These are phyloP conservation scores for Hyaloscypha hepaticicola DNA, from an alignment of 495 filamentous ascomycete species.

Conservation along the genomic window DNA sequence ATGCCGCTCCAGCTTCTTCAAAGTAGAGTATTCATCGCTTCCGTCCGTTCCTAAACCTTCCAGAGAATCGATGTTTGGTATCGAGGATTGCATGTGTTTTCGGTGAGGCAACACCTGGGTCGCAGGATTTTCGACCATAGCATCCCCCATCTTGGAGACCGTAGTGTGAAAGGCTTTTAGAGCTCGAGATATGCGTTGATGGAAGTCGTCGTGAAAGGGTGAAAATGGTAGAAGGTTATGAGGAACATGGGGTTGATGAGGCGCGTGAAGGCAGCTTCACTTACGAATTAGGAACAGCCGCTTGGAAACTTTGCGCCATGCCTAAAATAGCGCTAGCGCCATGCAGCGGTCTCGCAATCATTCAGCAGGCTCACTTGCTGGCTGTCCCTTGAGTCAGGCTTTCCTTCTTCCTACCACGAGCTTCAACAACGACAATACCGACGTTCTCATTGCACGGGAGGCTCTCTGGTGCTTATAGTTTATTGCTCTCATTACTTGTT, in stretches of 20 bases:
- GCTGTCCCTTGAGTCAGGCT: neutral
- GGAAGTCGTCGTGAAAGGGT: neutral
- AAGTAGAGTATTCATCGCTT: slow-evolving; percentile 87
- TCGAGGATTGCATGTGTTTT: slow-evolving; percentile 76
- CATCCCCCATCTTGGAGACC: slow-evolving; percentile 68
- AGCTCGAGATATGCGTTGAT: slow-evolving; percentile 7
- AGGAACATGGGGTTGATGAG: slow-evolving; percentile 17
- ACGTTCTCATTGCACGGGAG: neutral
- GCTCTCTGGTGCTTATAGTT: slow-evolving; percentile 1
- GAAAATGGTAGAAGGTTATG: slow-evolving; percentile 2
- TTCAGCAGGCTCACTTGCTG: slow-evolving; percentile 3
- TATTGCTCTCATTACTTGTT: neutral
- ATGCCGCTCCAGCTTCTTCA: slow-evolving; percentile 94
- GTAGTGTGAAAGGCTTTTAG: neutral
- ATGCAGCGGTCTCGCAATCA: neutral
- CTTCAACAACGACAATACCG: neutral
- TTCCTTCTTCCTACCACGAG: slow-evolving; percentile 8
- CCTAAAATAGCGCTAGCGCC: neutral
- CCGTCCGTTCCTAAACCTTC: slow-evolving; percentile 79
- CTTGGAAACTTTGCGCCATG: neutral
- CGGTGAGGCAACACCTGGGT: slow-evolving; percentile 71
- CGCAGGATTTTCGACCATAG: slow-evolving; percentile 75
- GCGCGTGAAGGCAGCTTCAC: slow-evolving; percentile 26
- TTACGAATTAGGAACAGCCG: slow-evolving; percentile 16
- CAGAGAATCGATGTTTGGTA: slow-evolving; percentile 85